phyloP scores from a whole-genome alignment of 2,329 filamentous ascomycete genomes.

The Aspergillus versicolor region DNA sequence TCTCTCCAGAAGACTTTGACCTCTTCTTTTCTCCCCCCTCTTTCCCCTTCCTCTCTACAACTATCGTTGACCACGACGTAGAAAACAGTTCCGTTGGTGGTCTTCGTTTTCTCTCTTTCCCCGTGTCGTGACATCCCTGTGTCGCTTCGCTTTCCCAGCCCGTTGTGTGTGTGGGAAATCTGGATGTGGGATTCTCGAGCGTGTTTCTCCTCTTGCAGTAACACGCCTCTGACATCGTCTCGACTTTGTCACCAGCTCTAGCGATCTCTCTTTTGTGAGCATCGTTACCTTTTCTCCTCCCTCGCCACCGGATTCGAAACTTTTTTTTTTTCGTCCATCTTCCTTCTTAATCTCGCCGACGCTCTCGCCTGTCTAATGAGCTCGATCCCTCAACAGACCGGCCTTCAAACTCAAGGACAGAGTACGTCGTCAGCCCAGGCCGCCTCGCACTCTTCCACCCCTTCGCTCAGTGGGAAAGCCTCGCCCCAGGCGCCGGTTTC shows the following conservation, averaged over 20 bases:
- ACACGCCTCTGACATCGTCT: conserved; percentile 21
- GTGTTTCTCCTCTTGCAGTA: conserved; percentile 20
- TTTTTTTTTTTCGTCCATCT: conserved; percentile 19
- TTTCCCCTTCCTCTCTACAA: conserved; percentile 14
- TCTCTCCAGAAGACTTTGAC: conserved; percentile 16
- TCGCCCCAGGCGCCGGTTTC: conserved; percentile 35
- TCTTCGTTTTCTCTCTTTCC: conserved; percentile 15
- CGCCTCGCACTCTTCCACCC: conserved; percentile 48
- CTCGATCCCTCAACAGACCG: conserved; percentile 52
- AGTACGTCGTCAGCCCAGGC: conserved; percentile 51
- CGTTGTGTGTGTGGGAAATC: conserved; percentile 12
- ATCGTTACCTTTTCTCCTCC: conserved; percentile 3
- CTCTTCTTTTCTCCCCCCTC: conserved; percentile 19
- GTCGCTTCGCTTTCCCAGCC: conserved; percentile 13
- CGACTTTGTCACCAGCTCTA: conserved; percentile 2
- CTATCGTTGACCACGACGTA: conserved; percentile 23
- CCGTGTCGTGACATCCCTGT: conserved; percentile 11
- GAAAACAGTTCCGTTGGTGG: conserved; percentile 16
- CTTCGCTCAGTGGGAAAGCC: conserved; percentile 51
- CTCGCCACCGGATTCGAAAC: background rate
- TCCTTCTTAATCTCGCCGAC: conserved; percentile 17
- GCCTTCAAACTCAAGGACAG: conserved; percentile 52
- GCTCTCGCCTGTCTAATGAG: conserved; percentile 56
- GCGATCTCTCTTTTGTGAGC: conserved; percentile 2
- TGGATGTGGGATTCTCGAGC: conserved; percentile 24